Base-by-base conservation (phyloP, 2,329 filamentous ascomycete genomes). In the Penicillium sp. region DNA sequence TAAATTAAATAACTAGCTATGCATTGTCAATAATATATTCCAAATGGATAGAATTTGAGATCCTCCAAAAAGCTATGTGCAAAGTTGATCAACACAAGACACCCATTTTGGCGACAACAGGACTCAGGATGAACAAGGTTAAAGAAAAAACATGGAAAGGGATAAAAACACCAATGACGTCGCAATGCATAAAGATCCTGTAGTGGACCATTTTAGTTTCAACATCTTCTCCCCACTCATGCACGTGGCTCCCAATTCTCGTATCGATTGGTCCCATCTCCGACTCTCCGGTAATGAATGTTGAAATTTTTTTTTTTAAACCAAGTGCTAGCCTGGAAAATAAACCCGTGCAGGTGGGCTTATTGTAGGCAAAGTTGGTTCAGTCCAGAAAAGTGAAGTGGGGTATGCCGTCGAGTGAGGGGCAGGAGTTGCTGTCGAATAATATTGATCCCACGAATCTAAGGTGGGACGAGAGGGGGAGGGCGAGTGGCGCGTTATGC, bases 111-210 rank as follows among this genome's bases (percentile, higher is more conserved):
- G 39, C 22, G 39, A 22, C n/a, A 39, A 58, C 39, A 53, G 19
- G 39, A 24, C n/a, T 39, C 35, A 43, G 24, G 14, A 49, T 27
- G 6, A 37, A 21, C 35, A 29, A 14, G 26, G 22, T n/a, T 31
- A 14, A 45, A 45, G 44, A 13, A 11, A 16, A 50, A 29, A 52
- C 19, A 48, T 10, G 43, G 45, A 21, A 22, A 29, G 47, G 10
- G 27, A 26, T 24, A 44, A 48, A 46, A 57, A 49, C 44, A 54
- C 35, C 46, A 44, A 57, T 57, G 55, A 57, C 55, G 46, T 57
- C 50, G 55, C 50, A 49, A 50, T 47, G 46, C 50, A 53, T 39
- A 43, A 6, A 35, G 26, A 31, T 37, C 45, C 31, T 39, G 22
- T 29, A 29, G 24, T 29, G 43, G 53, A 45, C 48, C 33, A 31